phyloP scores from a whole-genome alignment of 495 filamentous ascomycete genomes.

The Daldinia decipiens region DNA sequence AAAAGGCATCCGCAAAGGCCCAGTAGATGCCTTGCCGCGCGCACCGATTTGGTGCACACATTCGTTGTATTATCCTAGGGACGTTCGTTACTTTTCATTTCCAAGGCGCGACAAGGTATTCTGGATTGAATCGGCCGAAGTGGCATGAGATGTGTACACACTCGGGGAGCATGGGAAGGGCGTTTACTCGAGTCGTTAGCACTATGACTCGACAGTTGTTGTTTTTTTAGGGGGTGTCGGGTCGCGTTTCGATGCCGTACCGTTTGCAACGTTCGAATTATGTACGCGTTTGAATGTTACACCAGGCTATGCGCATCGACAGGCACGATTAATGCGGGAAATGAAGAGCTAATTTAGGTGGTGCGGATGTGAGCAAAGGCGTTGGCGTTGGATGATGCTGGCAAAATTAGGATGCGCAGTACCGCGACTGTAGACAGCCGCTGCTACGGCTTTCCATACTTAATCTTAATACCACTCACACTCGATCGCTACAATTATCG shows the following conservation, averaged over 20 bases:
- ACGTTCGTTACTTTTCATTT: slow-evolving; percentile 31
- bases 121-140: slow-evolving; percentile 36
- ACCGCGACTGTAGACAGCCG: slow-evolving; percentile 20
- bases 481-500: slow-evolving; percentile 18
- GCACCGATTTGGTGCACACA: slow-evolving; percentile 36
- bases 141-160: slow-evolving; percentile 36
- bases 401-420: slow-evolving; percentile 25
- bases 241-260: slow-evolving; percentile 10
- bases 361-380: slow-evolving; percentile 29
- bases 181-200: slow-evolving; percentile 28
- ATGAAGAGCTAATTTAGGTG: slow-evolving; percentile 26
- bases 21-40: slow-evolving; percentile 29
- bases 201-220: slow-evolving; percentile 21
- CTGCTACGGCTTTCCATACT: slow-evolving; percentile 22
- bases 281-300: slow-evolving; percentile 23
- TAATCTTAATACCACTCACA: slow-evolving; percentile 39
- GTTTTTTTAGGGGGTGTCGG: slow-evolving; percentile 11
- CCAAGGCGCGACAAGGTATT: slow-evolving; percentile 33
- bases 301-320: slow-evolving; percentile 22
- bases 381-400: slow-evolving; percentile 38
- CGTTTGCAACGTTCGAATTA: slow-evolving; percentile 23
- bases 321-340: slow-evolving; percentile 34
- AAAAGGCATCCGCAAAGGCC: slow-evolving; percentile 48
- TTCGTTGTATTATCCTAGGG: slow-evolving; percentile 50
- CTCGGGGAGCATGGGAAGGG: slow-evolving; percentile 36